These are phyloP conservation scores for Saxispiralis lemnorum DNA, from an alignment of 495 filamentous ascomycete species.

Conservation along the genomic window DNA sequence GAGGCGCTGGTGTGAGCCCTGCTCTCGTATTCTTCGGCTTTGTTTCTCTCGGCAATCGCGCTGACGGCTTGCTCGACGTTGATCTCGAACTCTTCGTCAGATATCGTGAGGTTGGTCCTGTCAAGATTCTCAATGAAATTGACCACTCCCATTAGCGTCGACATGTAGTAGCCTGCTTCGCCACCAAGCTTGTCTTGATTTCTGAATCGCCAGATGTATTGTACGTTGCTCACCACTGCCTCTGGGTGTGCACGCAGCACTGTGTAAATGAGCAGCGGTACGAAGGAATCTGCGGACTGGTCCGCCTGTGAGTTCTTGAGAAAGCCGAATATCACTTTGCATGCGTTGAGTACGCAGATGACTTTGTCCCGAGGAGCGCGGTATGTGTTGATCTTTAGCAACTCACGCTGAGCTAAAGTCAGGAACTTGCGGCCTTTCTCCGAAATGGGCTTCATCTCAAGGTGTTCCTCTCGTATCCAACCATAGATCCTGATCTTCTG, in stretches of 20 bases:
- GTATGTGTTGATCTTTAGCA: conserved; percentile 90
- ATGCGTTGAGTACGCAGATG: conserved; percentile 94
- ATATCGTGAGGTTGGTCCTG: conserved; percentile 79
- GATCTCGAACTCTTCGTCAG: conserved; percentile 83
- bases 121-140: conserved; percentile 95
- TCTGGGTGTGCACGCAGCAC: conserved; percentile 88
- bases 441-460: conserved; percentile 79
- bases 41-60: conserved; percentile 82
- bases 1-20: conserved; percentile 6
- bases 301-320: conserved; percentile 83
- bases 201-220: conserved; percentile 91
- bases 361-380: conserved; percentile 93
- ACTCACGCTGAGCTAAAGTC: conserved; percentile 75
- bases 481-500: conserved; percentile 94
- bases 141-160: conserved; percentile 91
- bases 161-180: conserved; percentile 94
- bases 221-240: conserved; percentile 89
- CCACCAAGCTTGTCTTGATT: conserved; percentile 94
- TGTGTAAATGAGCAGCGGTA: conserved; percentile 89
- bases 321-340: conserved; percentile 98
- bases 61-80: conserved; percentile 92
- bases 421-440: conserved; percentile 77
- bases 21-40: conserved; percentile 26
- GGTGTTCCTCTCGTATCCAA: conserved; percentile 84
- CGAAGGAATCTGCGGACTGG: conserved; percentile 87